Base-by-base conservation (phyloP, 106 monocot genomes). In the Apostasia ramifera region DNA sequence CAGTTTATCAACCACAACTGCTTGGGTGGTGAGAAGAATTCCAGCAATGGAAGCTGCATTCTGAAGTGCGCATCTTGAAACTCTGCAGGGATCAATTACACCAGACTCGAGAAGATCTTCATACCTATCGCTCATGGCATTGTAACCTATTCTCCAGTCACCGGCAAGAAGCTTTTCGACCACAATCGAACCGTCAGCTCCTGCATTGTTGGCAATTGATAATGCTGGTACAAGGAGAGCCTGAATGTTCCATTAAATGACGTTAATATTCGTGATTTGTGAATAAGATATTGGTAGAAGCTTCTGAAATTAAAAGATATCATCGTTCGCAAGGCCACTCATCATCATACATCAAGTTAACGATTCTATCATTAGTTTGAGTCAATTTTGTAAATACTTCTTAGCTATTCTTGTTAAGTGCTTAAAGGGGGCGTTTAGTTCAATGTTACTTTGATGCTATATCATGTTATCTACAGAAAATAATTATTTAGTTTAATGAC, bases 41-140 rank as follows among this genome's bases (percentile, higher is more conserved):
- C 98, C 90, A 44, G 98, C 89, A 38, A 98, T 74, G 13, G 98
- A 98, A 44, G 98, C 84, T 39, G 93, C 92, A 72, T 93, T 98
- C 59, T 90, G 89, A 9, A 98, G 90, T 59, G 93, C 98, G 40
- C 98, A 93, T 57, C 87, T 82, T n/a, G 83, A 79, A 53, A 92
- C 98, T 66, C 63, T 90, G 53, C 83, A 90, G 46, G 98, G 89
- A 75, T 98, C 98, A n/a, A 93, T 72, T 12, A 98, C 85, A 37
- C 98, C 98, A 65, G 79, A 68, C 55, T 71, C 37, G 44, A 98
- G 63, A 68, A 98, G 82, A 72, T 98, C 81, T 74, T 87, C 90
- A 44, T 80, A 90, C 2, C 76, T 62, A 38, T 75, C 70, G 1
- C 87, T 87, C 92, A 98, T 85, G 41, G 87, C 93, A 69, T 98